Percentiles rank a stretch among this genome's conserved stretches.
phyloP scores from a whole-genome alignment of 768 basidiomycete species.

The Gymnopilus dilepis region DNA sequence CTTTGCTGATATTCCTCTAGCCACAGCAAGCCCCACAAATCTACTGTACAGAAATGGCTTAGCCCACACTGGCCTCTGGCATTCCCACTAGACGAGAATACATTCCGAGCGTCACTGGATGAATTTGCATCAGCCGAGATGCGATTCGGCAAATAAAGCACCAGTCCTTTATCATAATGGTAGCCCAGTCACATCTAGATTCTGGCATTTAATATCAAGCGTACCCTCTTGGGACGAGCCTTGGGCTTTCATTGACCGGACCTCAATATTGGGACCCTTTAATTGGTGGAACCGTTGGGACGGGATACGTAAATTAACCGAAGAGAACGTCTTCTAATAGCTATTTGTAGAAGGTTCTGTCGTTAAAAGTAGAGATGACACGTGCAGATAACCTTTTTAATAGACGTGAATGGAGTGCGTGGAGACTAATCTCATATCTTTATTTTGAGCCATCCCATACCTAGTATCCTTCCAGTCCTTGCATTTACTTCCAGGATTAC shows the following conservation, averaged over 20 bases:
- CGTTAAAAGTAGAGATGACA: background rate
- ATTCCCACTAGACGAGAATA: constrained; percentile 51
- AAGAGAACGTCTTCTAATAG: too few relatives aligned
- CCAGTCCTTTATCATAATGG: background rate
- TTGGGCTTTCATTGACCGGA: background rate
- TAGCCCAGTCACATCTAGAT: background rate
- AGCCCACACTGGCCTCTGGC: constrained; percentile 20
- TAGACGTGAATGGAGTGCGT: too few relatives aligned
- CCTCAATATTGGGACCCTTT: too few relatives aligned
- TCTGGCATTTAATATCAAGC: background rate
- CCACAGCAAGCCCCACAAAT: constrained; percentile 32
- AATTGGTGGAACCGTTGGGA: too few relatives aligned
- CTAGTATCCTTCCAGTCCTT: background rate
- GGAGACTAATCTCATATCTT: background rate
- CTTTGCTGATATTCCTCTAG: constrained; percentile 27
- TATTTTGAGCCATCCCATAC: background rate
- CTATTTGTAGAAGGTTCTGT: too few relatives aligned
- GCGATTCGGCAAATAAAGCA: constrained; percentile 72
- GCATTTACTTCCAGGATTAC: too few relatives aligned
- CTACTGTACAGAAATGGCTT: constrained; percentile 14
- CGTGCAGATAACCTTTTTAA: too few relatives aligned
- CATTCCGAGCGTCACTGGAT: constrained; percentile 74
- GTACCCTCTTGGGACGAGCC: background rate
- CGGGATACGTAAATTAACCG: too few relatives aligned
- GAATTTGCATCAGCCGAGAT: constrained; percentile 77